Conservation (phyloP, 2,329 filamentous ascomycete genomes). For the Colletotrichum lindemuthianum region DNA sequence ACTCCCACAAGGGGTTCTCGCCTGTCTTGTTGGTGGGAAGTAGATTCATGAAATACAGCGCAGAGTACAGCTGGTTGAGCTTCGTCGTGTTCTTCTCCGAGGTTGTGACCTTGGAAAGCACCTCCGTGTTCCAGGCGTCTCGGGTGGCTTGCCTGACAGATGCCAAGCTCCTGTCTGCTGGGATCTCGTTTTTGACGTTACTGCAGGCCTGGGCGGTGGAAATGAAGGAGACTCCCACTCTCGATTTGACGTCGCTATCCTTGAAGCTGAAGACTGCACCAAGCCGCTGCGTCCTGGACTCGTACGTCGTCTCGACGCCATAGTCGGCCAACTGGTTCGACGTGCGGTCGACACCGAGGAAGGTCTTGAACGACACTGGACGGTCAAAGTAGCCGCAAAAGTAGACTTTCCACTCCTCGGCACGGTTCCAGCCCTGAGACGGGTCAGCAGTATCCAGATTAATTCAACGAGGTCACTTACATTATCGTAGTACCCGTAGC, state of each 20-base stretch:
- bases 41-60: conserved; percentile 75
- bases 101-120: conserved; percentile 72
- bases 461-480: conserved; percentile 44
- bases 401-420: conserved; percentile 70
- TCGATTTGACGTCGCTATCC: conserved; percentile 58
- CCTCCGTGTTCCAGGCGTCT: conserved; percentile 67
- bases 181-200: conserved; percentile 67
- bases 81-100: conserved; percentile 64
- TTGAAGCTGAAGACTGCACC: conserved; percentile 66
- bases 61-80: conserved; percentile 71
- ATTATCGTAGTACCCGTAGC: conserved; percentile 71
- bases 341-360: conserved; percentile 48
- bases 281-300: conserved; percentile 51
- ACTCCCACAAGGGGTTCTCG: conserved; percentile 74
- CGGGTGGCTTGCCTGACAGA: conserved; percentile 58
- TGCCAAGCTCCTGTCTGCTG: conserved; percentile 52
- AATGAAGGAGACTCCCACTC: conserved; percentile 76
- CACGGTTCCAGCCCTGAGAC: conserved; percentile 68
- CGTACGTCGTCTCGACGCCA: conserved; percentile 44
- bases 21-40: conserved; percentile 77
- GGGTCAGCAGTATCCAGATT: conserved; percentile 16
- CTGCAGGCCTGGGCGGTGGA: conserved; percentile 68
- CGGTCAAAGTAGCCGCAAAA: conserved; percentile 71
- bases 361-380: conserved; percentile 55
- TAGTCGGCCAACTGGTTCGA: conserved; percentile 46